phyloP scores from a whole-genome alignment of 495 filamentous ascomycete species.

The Patellaria atrata region DNA sequence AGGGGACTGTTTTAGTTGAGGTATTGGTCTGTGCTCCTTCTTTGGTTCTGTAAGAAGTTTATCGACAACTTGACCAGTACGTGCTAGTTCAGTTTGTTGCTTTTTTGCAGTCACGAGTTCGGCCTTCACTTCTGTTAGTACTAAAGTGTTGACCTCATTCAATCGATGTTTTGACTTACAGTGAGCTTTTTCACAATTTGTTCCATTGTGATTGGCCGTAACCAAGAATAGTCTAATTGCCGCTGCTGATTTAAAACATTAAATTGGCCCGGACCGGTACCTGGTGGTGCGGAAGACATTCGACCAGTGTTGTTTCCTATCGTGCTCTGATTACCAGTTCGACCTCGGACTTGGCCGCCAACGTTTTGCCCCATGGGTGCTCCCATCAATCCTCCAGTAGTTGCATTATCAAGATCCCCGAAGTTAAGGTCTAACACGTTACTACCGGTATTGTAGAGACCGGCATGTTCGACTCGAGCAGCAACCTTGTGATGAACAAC shows the following conservation, averaged over 20 bases:
- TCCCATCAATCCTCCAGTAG: constrained; percentile 53
- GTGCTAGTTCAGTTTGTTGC: constrained; percentile 68
- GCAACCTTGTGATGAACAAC: constrained; percentile 97
- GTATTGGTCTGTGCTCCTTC: constrained; percentile 35
- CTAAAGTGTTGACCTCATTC: constrained; percentile 5
- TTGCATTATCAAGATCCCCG: constrained; percentile 64
- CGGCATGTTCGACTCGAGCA: constrained; percentile 88
- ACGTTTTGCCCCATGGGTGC: constrained; percentile 41
- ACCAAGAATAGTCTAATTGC: constrained; percentile 67
- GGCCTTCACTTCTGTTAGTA: constrained; percentile 35
- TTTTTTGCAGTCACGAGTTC: constrained; percentile 81
- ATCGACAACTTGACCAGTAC: constrained; percentile 68
- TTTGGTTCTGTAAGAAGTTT: constrained; percentile 57
- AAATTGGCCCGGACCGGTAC: too few species aligned
- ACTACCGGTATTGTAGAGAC: constrained; percentile 47
- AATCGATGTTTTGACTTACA: constrained; percentile 44
- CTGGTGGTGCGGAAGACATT: too few species aligned
- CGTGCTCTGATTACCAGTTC: constrained; percentile 58
- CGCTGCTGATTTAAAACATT: constrained; percentile 51
- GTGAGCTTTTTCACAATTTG: constrained; percentile 88
- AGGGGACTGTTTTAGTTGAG: constrained; percentile 21
- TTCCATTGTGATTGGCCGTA: constrained; percentile 80
- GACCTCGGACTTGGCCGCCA: constrained; percentile 49
- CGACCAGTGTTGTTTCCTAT: constrained; percentile 18
- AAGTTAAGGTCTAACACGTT: constrained; percentile 79